Evolutionary conservation across 805 yeast species (phyloP).

Genomic region (Candida chilensis): DNA sequence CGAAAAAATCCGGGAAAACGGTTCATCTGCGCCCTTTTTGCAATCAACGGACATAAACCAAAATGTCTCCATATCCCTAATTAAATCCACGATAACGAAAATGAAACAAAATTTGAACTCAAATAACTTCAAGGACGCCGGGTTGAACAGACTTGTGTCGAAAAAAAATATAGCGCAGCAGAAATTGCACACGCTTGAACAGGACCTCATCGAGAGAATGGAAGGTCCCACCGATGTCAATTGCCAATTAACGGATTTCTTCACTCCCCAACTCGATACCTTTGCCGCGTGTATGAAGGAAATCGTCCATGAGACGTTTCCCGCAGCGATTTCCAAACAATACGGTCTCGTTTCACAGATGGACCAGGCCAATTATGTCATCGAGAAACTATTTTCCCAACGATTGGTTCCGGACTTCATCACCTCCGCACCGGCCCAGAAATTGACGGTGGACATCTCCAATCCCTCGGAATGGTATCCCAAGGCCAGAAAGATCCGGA

Average conservation of each 20-base stretch:
- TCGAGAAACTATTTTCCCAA: background rate
- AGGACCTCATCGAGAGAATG: background rate
- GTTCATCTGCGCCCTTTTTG: too few relatives aligned
- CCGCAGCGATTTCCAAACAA: background rate
- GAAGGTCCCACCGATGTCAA: background rate
- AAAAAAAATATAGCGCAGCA: background rate
- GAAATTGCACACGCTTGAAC: background rate
- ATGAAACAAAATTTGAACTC: too few relatives aligned
- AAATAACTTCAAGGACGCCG: too few relatives aligned
- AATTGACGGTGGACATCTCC: slow-evolving; percentile 26
- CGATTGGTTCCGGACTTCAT: background rate
- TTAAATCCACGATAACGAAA: too few relatives aligned
- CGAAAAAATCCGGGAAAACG: too few relatives aligned
- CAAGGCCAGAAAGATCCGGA: slow-evolving; percentile 65
- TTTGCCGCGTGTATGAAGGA: background rate
- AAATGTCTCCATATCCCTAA: too few relatives aligned
- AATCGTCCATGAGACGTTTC: background rate
- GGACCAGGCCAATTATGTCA: background rate
- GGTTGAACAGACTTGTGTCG: background rate
- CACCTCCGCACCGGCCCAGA: slow-evolving; percentile 2
- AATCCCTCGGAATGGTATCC: slow-evolving; percentile 81
- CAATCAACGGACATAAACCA: too few relatives aligned
- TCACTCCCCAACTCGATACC: background rate
- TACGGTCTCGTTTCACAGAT: background rate
- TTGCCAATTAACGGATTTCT: background rate